phyloP scores from a whole-genome alignment of 495 filamentous ascomycete species.

The Aspergillus diversus region DNA sequence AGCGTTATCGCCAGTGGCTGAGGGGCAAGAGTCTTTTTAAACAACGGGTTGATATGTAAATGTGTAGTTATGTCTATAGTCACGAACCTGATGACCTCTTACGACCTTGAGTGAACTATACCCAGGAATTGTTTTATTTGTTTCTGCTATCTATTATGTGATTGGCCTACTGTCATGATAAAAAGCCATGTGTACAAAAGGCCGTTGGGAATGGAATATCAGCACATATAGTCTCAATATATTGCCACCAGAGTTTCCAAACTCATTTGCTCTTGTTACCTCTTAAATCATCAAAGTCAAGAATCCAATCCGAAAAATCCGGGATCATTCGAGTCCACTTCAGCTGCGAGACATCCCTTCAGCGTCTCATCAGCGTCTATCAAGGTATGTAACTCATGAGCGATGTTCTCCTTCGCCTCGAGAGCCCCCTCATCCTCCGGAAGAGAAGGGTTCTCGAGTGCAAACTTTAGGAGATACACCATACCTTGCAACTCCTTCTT shows the following conservation, averaged over 20 bases:
- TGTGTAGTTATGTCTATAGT: background rate
- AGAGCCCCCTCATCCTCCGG: conserved; percentile 26
- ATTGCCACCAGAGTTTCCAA: too few species aligned
- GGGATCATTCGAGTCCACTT: conserved; percentile 25
- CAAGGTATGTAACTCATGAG: conserved; percentile 38
- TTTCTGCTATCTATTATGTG: background rate
- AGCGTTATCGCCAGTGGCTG: conserved; percentile 92
- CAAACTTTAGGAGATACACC: conserved; percentile 42
- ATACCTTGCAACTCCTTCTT: conserved; percentile 51
- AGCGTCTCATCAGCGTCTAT: conserved; percentile 42
- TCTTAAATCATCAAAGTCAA: background rate
- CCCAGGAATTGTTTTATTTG: conserved; percentile 2
- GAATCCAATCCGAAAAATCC: conserved; percentile 16
- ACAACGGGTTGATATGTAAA: conserved; percentile 70
- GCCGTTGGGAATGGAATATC: background rate
- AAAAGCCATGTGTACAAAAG: background rate
- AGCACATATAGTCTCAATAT: too few species aligned
- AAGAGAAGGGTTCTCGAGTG: conserved; percentile 33
- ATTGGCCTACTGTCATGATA: background rate
- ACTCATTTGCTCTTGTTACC: too few species aligned
- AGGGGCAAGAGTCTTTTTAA: conserved; percentile 92
- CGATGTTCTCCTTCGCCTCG: conserved; percentile 32
- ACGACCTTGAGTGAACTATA: background rate
- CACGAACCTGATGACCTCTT: background rate
- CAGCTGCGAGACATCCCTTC: conserved; percentile 31